phyloP scores from a whole-genome alignment of 2,329 filamentous ascomycete genomes.

The Penicillium sp. region DNA sequence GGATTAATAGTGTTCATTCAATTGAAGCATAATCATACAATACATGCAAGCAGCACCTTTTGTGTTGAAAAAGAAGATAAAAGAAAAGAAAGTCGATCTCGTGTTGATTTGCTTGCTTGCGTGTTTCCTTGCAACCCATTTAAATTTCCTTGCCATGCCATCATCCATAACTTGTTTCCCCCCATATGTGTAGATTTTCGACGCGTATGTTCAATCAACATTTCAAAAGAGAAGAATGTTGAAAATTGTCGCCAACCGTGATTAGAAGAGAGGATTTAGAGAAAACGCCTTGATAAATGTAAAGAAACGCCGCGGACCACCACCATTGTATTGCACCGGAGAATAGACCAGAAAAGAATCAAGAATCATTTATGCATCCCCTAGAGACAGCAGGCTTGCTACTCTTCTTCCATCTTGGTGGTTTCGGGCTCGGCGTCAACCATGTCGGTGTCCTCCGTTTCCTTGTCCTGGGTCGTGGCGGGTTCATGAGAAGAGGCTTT shows the following conservation, averaged over 20 bases:
- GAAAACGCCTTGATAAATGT: slow-evolving; percentile 3
- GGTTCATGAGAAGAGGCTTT: neutral
- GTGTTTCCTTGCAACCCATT: neutral
- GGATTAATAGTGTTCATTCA: no score
- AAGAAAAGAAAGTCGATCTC: neutral
- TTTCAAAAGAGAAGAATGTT: neutral
- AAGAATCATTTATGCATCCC: neutral
- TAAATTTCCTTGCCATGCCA: neutral
- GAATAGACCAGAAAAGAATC: neutral
- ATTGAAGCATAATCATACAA: no score
- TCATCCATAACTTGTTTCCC: neutral
- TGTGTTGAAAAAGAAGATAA: neutral
- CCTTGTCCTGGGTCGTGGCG: slow-evolving; percentile 14
- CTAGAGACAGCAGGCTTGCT: slow-evolving; percentile 1
- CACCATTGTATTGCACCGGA: neutral
- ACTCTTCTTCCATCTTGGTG: slow-evolving; percentile 19
- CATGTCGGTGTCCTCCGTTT: slow-evolving; percentile 31
- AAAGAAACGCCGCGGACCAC: neutral
- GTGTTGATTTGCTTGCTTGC: neutral
- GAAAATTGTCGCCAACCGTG: slow-evolving; percentile 1
- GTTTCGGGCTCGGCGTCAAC: slow-evolving; percentile 27
- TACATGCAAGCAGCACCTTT: no score
- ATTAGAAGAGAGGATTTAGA: slow-evolving; percentile 16
- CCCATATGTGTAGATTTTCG: slow-evolving; percentile 5
- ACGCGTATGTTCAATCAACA: neutral